phyloP scores from a whole-genome alignment of 164 flowering plant genomes.

The Brasenia schreberi region DNA sequence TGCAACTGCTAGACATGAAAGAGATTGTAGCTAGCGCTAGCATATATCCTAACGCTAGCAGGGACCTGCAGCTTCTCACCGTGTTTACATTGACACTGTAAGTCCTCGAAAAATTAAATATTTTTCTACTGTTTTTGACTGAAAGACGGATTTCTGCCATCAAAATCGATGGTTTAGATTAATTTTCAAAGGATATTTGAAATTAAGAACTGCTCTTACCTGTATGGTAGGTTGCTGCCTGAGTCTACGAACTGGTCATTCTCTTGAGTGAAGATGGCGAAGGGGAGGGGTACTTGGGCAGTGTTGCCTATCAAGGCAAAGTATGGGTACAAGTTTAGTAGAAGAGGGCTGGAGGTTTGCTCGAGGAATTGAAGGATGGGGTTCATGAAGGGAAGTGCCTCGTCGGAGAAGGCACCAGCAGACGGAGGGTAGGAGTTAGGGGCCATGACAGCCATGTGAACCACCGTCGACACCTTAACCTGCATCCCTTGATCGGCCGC shows the following conservation, averaged over 20 bases:
- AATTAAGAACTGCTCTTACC: background rate
- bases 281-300: background rate
- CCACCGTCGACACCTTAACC: conserved; percentile 3
- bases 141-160: too few species aligned
- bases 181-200: background rate
- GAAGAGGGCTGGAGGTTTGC: conserved; percentile 1
- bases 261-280: conserved; percentile 1
- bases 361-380: background rate
- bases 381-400: background rate
- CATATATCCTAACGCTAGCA: too few species aligned
- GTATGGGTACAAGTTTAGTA: conserved; percentile 5
- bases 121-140: too few species aligned
- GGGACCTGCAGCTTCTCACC: too few species aligned
- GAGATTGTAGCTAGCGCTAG: too few species aligned
- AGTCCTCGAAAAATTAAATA: too few species aligned
- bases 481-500: background rate
- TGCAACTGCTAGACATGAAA: background rate
- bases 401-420: conserved; percentile 1
- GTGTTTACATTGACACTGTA: too few species aligned
- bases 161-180: too few species aligned
- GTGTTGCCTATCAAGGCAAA: background rate
- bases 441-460: conserved; percentile 1
- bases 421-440: conserved; percentile 6
- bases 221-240: background rate
- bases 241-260: too few species aligned